A percentile compares a stretch with the other conserved stretches of the same genome.
Evolutionary conservation across 2,329 filamentous ascomycete species (phyloP).

Genomic region (Fusarium sp.): DNA sequence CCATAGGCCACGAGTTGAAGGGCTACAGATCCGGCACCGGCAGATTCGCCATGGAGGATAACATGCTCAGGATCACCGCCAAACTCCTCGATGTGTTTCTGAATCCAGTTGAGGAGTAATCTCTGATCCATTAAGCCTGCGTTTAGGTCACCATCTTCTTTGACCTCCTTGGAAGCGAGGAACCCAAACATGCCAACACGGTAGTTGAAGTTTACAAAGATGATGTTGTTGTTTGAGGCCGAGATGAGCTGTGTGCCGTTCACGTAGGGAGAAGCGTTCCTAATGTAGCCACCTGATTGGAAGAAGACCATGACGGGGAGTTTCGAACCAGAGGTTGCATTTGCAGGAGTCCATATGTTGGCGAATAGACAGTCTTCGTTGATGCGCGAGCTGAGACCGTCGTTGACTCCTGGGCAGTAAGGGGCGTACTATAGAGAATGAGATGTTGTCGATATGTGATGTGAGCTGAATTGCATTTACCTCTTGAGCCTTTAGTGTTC

Average conservation of each 20-base stretch:
- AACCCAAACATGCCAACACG: slow-evolving; percentile 71
- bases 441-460: background rate
- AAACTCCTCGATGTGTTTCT: slow-evolving; percentile 66
- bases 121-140: slow-evolving; percentile 72
- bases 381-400: slow-evolving; percentile 31
- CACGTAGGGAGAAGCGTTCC: slow-evolving; percentile 60
- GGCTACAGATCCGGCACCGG: slow-evolving; percentile 67
- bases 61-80: slow-evolving; percentile 68
- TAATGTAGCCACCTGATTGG: slow-evolving; percentile 59
- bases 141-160: slow-evolving; percentile 66
- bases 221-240: slow-evolving; percentile 55
- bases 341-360: slow-evolving; percentile 59
- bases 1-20: slow-evolving; percentile 61
- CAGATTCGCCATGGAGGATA: slow-evolving; percentile 69
- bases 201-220: slow-evolving; percentile 71
- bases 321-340: slow-evolving; percentile 39
- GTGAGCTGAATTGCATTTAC: slow-evolving; percentile 26
- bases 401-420: slow-evolving; percentile 52
- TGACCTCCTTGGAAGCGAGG: slow-evolving; percentile 65
- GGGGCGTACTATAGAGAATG: slow-evolving; percentile 51
- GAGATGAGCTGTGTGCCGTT: slow-evolving; percentile 59
- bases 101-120: slow-evolving; percentile 68
- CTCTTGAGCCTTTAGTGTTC: slow-evolving; percentile 49
- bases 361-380: slow-evolving; percentile 59
- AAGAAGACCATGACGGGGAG: slow-evolving; percentile 53